A percentile compares a stretch with the other conserved stretches of the same genome.
Evolutionary conservation across 768 basidiomycete genomes (phyloP).

Genomic region (Leccinum sublutescens): DNA sequence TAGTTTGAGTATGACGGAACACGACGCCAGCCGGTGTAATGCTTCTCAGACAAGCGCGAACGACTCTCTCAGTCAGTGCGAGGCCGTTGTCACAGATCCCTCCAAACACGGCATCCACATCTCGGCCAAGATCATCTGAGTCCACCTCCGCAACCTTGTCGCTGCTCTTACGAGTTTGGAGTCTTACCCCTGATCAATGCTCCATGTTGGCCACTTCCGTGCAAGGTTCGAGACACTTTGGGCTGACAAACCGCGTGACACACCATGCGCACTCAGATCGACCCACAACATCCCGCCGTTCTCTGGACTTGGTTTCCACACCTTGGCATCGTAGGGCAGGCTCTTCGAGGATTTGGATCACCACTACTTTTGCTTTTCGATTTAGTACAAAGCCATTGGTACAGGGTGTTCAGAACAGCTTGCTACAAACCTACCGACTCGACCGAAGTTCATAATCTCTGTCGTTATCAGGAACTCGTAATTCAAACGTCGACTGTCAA

Average conservation of each 20-base stretch:
- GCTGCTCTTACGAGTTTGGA: constrained; percentile 11
- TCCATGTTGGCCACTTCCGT: constrained; percentile 20
- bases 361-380: not conserved
- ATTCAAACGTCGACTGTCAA: not conserved
- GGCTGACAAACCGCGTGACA: constrained; percentile 10
- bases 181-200: constrained; percentile 7
- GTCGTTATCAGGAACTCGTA: not conserved
- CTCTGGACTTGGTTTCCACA: no score
- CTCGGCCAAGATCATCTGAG: constrained; percentile 16
- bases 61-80: not conserved
- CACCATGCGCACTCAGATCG: no score
- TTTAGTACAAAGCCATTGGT: not conserved
- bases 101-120: constrained; percentile 14
- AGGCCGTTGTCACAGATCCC: constrained; percentile 2
- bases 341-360: not conserved
- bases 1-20: no score
- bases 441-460: not conserved
- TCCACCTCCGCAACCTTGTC: constrained; percentile 18
- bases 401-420: not conserved
- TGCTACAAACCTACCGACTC: not conserved
- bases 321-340: not conserved
- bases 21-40: no score
- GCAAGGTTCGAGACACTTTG: constrained; percentile 19
- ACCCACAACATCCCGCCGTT: no score
- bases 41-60: no score